Evolutionary conservation across 192 early-diverging fungal species (phyloP), one percentile per base, ranked within the genome.

Genomic region (Jimgerdemannia flammicorona): DNA sequence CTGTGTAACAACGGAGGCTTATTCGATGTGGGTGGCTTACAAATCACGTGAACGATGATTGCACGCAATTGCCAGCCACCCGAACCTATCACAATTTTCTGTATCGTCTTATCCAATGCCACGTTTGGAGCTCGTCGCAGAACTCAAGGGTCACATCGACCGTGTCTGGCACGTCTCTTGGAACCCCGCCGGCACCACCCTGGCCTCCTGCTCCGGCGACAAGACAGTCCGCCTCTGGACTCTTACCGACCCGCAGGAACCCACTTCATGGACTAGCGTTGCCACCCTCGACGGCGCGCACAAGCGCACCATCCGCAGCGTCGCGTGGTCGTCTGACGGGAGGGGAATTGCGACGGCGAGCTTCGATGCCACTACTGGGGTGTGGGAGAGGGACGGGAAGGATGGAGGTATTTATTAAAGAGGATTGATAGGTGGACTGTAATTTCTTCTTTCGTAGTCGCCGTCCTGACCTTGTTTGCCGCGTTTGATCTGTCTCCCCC

Each of bases 301-400:
- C 83, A 95, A 94, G 76, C 87, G 96, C 42, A 98, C 97, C 0
- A 92, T 99, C 43, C 93, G 97, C n/a, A 91, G 89, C 40, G 87
- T 95, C 42, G 90, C 91, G 4, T 99, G 94, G 85, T 89, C 93
- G 29, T 93, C 93, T 0, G 80, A 81, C 43, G 93, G 95, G 2
- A 74, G 79, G 40, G 84, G 90, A 39, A 74, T 99, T 44, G 95
- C 96, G 3, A 94, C 95, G 4, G 93, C 93, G 40, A 95, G 94
- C 75, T 99, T 99, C 81, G 97, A 99, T 80, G 94, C 93, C 0
- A 94, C 93, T 4, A 96, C 95, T 2, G 93, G 91, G 17, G 93
- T 99, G 44, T 99, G 96, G 97, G 95, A 95, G 79, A 82, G 86
- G 67, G 90, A 88, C 29, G 90, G 88, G 41, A 83, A 80, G 18